Evolutionary conservation across 1,284 basidiomycete species (phyloP).

Genomic region (Leccinum pachyderme): DNA sequence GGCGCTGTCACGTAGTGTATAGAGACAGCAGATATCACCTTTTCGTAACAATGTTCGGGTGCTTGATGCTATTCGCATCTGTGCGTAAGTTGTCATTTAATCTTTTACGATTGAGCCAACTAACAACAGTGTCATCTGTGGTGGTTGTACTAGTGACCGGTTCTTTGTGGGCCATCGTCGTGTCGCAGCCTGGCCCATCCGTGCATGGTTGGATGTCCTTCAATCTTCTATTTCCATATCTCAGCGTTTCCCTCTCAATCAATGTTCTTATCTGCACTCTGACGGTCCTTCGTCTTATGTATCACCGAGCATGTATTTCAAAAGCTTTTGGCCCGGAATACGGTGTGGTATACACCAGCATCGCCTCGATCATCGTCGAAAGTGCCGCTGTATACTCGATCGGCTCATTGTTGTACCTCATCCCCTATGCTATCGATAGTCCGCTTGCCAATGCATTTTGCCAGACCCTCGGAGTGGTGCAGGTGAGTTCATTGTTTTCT

Average conservation of each 20-base stretch:
- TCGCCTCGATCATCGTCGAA: constrained; percentile 31
- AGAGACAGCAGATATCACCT: constrained; percentile 27
- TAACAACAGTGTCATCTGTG: neutral
- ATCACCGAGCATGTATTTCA: constrained; percentile 30
- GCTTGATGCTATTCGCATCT: constrained; percentile 24
- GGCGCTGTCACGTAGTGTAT: constrained; percentile 37
- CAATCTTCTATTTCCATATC: constrained; percentile 30
- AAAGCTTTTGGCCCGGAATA: constrained; percentile 28
- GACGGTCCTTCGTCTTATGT: constrained; percentile 30
- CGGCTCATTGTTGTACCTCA: constrained; percentile 30
- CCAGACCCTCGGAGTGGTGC: constrained; percentile 31
- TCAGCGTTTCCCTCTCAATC: constrained; percentile 33
- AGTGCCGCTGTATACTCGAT: constrained; percentile 31
- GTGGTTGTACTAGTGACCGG: constrained; percentile 27
- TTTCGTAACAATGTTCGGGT: constrained; percentile 19
- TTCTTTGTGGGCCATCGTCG: constrained; percentile 27
- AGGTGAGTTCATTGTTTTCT: constrained; percentile 26
- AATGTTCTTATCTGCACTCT: constrained; percentile 30
- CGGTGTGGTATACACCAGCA: constrained; percentile 28
- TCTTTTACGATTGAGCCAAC: neutral
- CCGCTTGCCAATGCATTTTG: constrained; percentile 29
- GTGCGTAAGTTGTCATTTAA: constrained; percentile 18
- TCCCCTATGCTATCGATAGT: constrained; percentile 23
- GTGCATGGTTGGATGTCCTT: constrained; percentile 31
- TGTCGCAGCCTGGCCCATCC: constrained; percentile 22